phyloP scores from a whole-genome alignment of 176 grass and related monocot genomes.

The Dactylis glomerata region DNA sequence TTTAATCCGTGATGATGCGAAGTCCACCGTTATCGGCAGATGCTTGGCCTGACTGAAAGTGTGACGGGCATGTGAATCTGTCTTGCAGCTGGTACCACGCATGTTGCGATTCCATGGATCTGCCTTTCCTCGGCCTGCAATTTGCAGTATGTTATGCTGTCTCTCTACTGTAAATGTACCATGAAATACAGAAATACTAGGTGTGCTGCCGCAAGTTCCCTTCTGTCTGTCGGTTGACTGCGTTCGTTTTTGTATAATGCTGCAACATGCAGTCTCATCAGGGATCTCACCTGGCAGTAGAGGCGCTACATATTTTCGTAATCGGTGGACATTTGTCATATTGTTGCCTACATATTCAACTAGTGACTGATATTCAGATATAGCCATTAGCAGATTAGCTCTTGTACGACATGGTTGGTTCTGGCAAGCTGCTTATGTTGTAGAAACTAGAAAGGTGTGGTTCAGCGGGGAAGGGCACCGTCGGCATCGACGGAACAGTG shows the following conservation, averaged over 20 bases:
- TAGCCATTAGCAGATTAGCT: neutral
- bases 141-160: neutral
- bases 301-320: neutral
- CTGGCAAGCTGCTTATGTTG: neutral
- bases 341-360: too few relatives aligned
- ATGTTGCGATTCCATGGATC: neutral
- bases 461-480: neutral
- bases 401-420: neutral
- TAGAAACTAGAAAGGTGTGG: neutral
- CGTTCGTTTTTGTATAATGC: neutral
- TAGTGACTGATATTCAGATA: too few relatives aligned
- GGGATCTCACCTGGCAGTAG: conserved; percentile 6
- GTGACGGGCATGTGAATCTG: conserved; percentile 12
- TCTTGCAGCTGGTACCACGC: neutral
- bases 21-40: conserved; percentile 14
- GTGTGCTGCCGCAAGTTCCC: neutral
- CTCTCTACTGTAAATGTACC: neutral
- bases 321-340: neutral
- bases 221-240: neutral
- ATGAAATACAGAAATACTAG: neutral
- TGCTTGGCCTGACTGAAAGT: neutral
- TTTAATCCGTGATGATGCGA: neutral
- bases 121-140: neutral
- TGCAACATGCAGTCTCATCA: neutral
- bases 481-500: conserved; percentile 27